Conservation (phyloP, 495 filamentous ascomycete species). For the Penicillium bialowiezense region DNA sequence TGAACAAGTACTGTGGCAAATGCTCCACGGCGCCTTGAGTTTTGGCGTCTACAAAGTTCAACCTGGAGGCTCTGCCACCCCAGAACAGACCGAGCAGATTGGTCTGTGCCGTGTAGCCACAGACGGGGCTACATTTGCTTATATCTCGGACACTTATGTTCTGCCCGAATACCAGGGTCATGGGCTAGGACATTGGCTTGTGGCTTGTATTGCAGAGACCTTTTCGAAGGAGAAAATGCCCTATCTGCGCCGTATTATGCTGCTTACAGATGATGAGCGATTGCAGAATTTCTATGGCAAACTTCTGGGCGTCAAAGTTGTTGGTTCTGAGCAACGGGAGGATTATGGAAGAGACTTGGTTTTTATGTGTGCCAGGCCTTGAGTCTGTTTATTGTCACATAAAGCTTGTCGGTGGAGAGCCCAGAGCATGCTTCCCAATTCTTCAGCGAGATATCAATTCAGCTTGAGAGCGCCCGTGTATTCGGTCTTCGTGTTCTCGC, state of each 20-base stretch:
- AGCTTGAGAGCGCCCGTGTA: background rate
- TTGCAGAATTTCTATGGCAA: constrained; percentile 46
- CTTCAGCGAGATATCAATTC: background rate
- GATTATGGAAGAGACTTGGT: constrained; percentile 21
- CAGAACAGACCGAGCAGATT: constrained; percentile 36
- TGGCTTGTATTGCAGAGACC: constrained; percentile 54
- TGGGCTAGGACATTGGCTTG: constrained; percentile 63
- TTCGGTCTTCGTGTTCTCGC: too few relatives aligned
- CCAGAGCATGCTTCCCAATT: too few relatives aligned
- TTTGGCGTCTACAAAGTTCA: constrained; percentile 48
- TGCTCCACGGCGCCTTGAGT: constrained; percentile 51
- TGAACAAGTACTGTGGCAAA: constrained; percentile 38
- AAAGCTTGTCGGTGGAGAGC: too few relatives aligned
- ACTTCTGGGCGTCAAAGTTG: constrained; percentile 42
- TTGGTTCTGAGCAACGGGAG: constrained; percentile 24
- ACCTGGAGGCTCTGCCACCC: background rate
- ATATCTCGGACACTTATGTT: constrained; percentile 73
- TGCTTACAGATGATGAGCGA: constrained; percentile 40
- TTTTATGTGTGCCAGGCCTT: constrained; percentile 23
- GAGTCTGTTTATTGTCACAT: too few relatives aligned
- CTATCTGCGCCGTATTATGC: constrained; percentile 48
- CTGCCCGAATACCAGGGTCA: constrained; percentile 51
- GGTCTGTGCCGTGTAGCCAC: constrained; percentile 66
- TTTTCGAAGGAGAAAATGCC: constrained; percentile 48
- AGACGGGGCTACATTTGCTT: constrained; percentile 64